phyloP scores from a whole-genome alignment of 2,329 filamentous ascomycete species.

The Colletotrichum navitas region DNA sequence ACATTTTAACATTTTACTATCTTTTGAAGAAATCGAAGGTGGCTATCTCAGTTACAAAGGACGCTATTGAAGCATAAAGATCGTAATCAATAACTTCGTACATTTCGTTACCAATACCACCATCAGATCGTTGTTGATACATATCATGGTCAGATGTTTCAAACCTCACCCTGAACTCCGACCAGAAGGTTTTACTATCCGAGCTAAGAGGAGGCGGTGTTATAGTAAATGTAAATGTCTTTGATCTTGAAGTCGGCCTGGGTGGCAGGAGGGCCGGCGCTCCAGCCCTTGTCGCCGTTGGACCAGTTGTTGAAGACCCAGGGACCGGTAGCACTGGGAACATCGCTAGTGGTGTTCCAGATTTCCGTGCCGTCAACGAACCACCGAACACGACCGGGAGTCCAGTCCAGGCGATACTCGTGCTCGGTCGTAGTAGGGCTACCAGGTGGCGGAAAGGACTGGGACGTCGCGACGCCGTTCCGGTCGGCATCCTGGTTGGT shows the following conservation, averaged over 20 bases:
- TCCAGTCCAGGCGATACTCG: conserved; percentile 51
- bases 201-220: conserved; percentile 36
- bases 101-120: no score
- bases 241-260: conserved; percentile 48
- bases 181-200: background rate
- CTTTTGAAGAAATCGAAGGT: no score
- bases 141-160: background rate
- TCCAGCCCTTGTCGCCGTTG: conserved; percentile 49
- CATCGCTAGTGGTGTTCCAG: conserved; percentile 47
- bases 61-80: no score
- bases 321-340: conserved; percentile 45
- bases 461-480: conserved; percentile 42
- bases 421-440: conserved; percentile 48
- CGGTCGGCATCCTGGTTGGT: conserved; percentile 49
- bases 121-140: background rate
- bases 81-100: no score
- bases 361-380: conserved; percentile 47
- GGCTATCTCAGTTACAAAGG: no score
- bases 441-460: conserved; percentile 41
- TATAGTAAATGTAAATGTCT: conserved; percentile 48
- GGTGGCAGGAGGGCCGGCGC: conserved; percentile 46
- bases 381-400: conserved; percentile 44
- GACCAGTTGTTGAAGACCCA: conserved; percentile 53
- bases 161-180: no score
- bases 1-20: no score